A percentile compares a stretch with the other conserved stretches of the same genome.
phyloP scores from a whole-genome alignment of 805 yeast species.

The Candida khao-thaluensis region DNA sequence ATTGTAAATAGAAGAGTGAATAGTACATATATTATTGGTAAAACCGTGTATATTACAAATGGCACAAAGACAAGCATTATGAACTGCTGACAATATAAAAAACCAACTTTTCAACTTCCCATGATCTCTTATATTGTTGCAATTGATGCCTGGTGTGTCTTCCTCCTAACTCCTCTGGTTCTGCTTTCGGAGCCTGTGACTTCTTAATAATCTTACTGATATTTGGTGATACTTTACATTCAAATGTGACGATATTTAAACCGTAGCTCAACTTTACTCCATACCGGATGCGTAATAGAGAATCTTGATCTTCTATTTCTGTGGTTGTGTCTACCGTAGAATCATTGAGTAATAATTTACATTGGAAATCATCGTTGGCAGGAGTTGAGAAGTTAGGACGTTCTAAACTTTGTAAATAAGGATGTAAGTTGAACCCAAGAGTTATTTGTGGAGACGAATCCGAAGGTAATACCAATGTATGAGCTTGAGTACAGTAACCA shows the following conservation, averaged over 20 bases:
- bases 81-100: slow-evolving; percentile 31
- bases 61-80: not conserved
- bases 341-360: slow-evolving; percentile 37
- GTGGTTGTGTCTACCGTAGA: slow-evolving; percentile 36
- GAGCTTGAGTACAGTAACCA: slow-evolving; percentile 41
- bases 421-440: slow-evolving; percentile 36
- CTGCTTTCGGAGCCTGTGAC: slow-evolving; percentile 18
- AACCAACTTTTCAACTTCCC: slow-evolving; percentile 45
- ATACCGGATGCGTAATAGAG: slow-evolving; percentile 28
- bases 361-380: slow-evolving; percentile 43
- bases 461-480: slow-evolving; percentile 36
- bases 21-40: too few relatives aligned
- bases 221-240: slow-evolving; percentile 41
- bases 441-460: slow-evolving; percentile 35
- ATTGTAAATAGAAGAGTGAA: too few relatives aligned
- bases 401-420: slow-evolving; percentile 29
- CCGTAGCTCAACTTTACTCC: slow-evolving; percentile 43
- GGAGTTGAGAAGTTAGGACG: slow-evolving; percentile 30
- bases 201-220: slow-evolving; percentile 37
- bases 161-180: slow-evolving; percentile 32
- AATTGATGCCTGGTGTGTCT: slow-evolving; percentile 47
- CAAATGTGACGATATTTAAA: slow-evolving; percentile 38
- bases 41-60: too few relatives aligned
- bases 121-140: slow-evolving; percentile 43
- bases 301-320: slow-evolving; percentile 26